Conservation (phyloP, 345 rosid species). For the Populus simonii region DNA sequence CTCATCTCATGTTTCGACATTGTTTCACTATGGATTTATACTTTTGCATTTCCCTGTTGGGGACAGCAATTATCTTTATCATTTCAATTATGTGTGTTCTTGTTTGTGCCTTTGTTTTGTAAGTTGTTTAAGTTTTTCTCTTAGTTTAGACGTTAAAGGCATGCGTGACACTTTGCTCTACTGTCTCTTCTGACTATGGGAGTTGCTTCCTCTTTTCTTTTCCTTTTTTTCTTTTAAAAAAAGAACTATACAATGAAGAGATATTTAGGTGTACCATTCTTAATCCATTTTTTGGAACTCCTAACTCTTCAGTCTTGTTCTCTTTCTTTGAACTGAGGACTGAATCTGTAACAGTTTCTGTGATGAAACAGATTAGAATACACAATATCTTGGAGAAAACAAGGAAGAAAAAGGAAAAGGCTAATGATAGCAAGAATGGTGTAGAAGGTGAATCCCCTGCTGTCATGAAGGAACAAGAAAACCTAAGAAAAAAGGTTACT, state of each 20-base stretch:
- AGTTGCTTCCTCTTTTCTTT: neutral
- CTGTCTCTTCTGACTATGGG: neutral
- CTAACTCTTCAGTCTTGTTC: neutral
- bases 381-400: slow-evolving; percentile 76
- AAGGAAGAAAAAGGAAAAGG: slow-evolving; percentile 57
- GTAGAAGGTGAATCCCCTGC: slow-evolving; percentile 42
- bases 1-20: neutral
- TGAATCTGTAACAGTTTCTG: slow-evolving; percentile 16
- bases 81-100: neutral
- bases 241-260: neutral
- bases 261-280: slow-evolving; percentile 8
- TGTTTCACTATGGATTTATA: neutral
- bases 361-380: slow-evolving; percentile 58
- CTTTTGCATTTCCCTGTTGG: neutral
- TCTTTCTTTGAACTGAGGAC: neutral
- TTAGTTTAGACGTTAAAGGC: neutral
- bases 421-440: slow-evolving; percentile 32
- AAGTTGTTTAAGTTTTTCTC: neutral
- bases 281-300: neutral
- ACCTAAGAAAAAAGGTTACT: slow-evolving; percentile 67
- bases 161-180: neutral
- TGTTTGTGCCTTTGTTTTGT: neutral
- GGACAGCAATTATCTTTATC: neutral
- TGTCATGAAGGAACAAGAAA: slow-evolving; percentile 49
- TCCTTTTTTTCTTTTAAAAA: neutral